These are phyloP conservation scores for Lactarius sp. DNA, from an alignment of 768 basidiomycete species.

Conservation along the genomic window DNA sequence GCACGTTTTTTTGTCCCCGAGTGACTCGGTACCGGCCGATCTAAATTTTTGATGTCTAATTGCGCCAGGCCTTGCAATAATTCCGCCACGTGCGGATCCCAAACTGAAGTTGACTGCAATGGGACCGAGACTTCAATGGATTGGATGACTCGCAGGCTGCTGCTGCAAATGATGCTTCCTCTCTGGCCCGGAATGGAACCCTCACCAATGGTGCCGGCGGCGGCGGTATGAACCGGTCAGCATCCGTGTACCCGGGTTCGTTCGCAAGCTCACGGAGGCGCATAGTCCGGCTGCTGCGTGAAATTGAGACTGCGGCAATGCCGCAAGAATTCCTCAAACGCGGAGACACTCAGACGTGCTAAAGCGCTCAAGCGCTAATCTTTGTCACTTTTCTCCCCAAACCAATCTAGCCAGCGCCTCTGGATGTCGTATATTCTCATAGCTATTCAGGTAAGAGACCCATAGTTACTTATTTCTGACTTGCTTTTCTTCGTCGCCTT, in stretches of 20 bases:
- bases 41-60: constrained; percentile 21
- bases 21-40: constrained; percentile 16
- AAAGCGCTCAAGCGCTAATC: too few relatives aligned
- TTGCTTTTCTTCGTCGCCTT: too few relatives aligned
- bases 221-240: constrained; percentile 61
- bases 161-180: background rate
- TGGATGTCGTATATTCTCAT: background rate
- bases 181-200: constrained; percentile 26
- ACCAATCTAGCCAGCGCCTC: too few relatives aligned
- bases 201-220: constrained; percentile 25
- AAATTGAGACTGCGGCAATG: constrained; percentile 69
- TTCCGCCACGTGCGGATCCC: background rate
- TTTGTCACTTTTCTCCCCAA: too few relatives aligned
- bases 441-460: too few relatives aligned
- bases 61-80: constrained; percentile 16
- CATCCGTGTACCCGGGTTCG: constrained; percentile 52
- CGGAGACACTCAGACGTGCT: too few relatives aligned
- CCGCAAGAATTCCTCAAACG: constrained; percentile 71
- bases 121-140: constrained; percentile 29
- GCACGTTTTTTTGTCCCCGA: constrained; percentile 26
- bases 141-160: background rate
- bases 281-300: constrained; percentile 64
- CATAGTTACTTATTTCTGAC: too few relatives aligned
- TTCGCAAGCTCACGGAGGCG: constrained; percentile 57
- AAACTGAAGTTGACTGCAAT: constrained; percentile 31